Evolutionary conservation across 2,329 filamentous ascomycete genomes (phyloP).

Genomic region (Alternaria rosae): DNA sequence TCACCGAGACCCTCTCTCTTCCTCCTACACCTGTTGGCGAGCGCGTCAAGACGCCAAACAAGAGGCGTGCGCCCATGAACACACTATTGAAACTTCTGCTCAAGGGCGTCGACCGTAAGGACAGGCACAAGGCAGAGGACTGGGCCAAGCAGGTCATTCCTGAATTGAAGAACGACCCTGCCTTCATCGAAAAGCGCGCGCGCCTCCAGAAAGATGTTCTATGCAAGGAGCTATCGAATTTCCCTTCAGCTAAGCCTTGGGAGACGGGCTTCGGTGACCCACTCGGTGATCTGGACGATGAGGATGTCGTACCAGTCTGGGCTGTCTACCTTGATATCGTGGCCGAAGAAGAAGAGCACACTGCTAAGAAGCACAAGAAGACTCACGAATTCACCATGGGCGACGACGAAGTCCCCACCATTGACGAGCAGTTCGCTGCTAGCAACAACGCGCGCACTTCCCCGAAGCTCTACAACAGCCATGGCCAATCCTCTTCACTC

Average conservation of each 20-base stretch:
- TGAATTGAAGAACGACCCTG: conserved; percentile 26
- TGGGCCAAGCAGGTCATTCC: conserved; percentile 38
- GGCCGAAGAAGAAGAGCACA: conserved; percentile 30
- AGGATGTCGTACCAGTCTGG: conserved; percentile 41
- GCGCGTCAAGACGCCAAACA: conserved; percentile 25
- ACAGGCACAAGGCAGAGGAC: conserved; percentile 26
- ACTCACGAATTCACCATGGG: conserved; percentile 14
- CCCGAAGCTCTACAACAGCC: conserved; percentile 26
- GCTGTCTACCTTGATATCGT: conserved; percentile 38
- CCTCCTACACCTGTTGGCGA: conserved; percentile 40
- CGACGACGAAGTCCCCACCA: conserved; percentile 27
- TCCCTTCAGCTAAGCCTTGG: conserved; percentile 45
- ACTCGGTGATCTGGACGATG: conserved; percentile 36
- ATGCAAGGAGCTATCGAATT: conserved; percentile 34
- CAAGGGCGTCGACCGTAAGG: conserved; percentile 28
- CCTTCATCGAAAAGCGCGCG: conserved; percentile 38
- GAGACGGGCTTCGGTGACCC: conserved; percentile 40
- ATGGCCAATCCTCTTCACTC: conserved; percentile 32
- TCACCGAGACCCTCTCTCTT: conserved; percentile 34
- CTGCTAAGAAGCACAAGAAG: conserved; percentile 35
- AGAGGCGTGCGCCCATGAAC: conserved; percentile 23
- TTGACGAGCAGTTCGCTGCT: conserved; percentile 28
- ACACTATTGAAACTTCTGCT: conserved; percentile 26
- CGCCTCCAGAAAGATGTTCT: conserved; percentile 35
- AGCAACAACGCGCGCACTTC: conserved; percentile 10